Base-by-base conservation (phyloP, 768 basidiomycete species). In the Tremella yokohamensis region DNA sequence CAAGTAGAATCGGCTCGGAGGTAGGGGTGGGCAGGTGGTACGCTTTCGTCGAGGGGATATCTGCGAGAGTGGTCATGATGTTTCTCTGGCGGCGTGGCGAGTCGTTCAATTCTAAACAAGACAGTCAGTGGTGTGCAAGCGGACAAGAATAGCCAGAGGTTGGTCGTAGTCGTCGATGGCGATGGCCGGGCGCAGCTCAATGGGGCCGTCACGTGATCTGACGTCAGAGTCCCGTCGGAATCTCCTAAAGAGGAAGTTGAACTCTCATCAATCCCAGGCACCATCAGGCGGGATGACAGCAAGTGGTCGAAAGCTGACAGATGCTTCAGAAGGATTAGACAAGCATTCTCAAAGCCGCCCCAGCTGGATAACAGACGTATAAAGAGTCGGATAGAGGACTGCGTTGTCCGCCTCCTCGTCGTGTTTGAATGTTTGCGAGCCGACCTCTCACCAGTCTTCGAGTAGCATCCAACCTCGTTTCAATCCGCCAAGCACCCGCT, bases 61-160 rank as follows among this genome's bases (percentile, higher is more conserved):
- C 56, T 25, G 66, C 51, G 24, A 73, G 56, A 8, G 72, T 70
- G 42, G 64, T 70, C 72, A 73, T 73, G 8, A 4, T 70, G 60
- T 22, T 16, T 15, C 25, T 53, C 24, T 52, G 19, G n/a, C n/a
- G n/a, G n/a, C n/a, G n/a, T n/a, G n/a, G n/a, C n/a, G n/a, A n/a
- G n/a, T n/a, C n/a, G n/a, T n/a, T n/a, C n/a, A n/a, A n/a, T n/a
- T n/a, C n/a, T n/a, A n/a, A n/a, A n/a, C n/a, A n/a, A n/a, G n/a
- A n/a, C n/a, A n/a, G n/a, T n/a, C n/a, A n/a, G n/a, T n/a, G n/a
- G n/a, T n/a, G 39, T 40, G 18, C 12, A 18, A 40, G 12, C 39
- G 39, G 39, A 11, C 39, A 40, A 40, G 39, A 40, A 40, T 11
- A 18, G 11, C 18, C 39, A 40, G 39, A 11, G 18, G 39, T 40